These are phyloP conservation scores for Waltergamsia citrina DNA, from an alignment of 2,329 filamentous ascomycete species.

Conservation along the genomic window DNA sequence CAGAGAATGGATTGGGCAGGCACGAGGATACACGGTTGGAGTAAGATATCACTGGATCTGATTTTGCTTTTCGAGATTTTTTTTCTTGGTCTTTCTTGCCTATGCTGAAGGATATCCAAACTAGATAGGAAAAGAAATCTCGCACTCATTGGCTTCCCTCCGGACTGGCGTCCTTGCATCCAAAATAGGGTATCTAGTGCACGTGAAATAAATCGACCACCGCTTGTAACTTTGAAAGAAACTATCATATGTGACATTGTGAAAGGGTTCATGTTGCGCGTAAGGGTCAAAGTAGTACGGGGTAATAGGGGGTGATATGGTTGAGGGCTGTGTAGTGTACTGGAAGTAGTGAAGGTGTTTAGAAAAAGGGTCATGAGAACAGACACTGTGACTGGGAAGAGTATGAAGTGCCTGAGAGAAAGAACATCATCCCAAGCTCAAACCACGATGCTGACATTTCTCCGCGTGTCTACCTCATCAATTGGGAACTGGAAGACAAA, in stretches of 20 bases:
- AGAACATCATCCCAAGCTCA: constrained; percentile 13
- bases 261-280: too few relatives aligned
- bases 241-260: too few relatives aligned
- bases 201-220: constrained; percentile 1
- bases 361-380: neutral
- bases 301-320: neutral
- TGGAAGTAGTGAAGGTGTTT: neutral
- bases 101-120: too few relatives aligned
- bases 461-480: constrained; percentile 64
- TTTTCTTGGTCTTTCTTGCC: too few relatives aligned
- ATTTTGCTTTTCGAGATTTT: too few relatives aligned
- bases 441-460: constrained; percentile 52
- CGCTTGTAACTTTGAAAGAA: neutral
- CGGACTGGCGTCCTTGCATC: too few relatives aligned
- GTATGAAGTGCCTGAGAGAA: neutral
- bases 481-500: constrained; percentile 78
- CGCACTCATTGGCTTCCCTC: too few relatives aligned
- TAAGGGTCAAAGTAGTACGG: too few relatives aligned
- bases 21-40: too few relatives aligned
- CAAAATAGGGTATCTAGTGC: constrained; percentile 3
- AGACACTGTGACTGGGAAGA: neutral
- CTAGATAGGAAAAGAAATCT: too few relatives aligned
- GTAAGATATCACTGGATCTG: too few relatives aligned
- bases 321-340: neutral
- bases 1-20: too few relatives aligned